Percentiles rank a stretch among this genome's conserved stretches.
phyloP scores from a whole-genome alignment of 148 eudicot genomes.

The Rhododendron kiyosumense region DNA sequence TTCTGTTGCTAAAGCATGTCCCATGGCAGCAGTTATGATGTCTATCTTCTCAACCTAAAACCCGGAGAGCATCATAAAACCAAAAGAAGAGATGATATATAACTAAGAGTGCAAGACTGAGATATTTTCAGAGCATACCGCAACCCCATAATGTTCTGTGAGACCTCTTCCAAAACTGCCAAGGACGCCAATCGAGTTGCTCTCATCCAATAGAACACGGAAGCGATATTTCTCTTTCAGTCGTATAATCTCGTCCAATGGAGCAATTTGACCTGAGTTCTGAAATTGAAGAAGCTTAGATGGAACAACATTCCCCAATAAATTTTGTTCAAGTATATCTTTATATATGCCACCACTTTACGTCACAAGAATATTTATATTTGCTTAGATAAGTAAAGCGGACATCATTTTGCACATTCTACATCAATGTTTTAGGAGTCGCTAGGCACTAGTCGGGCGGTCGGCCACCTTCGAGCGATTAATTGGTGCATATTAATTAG shows the following conservation, averaged over 20 bases:
- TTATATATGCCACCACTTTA: background rate
- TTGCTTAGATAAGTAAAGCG: background rate
- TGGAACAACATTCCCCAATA: background rate
- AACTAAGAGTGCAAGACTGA: background rate
- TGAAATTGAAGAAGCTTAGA: slow-evolving; percentile 27
- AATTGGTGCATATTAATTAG: too few relatives aligned
- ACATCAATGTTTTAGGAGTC: too few relatives aligned
- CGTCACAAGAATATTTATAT: background rate
- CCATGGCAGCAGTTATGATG: slow-evolving; percentile 97
- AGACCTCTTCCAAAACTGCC: slow-evolving; percentile 89
- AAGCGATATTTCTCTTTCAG: slow-evolving; percentile 83
- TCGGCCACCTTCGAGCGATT: too few relatives aligned
- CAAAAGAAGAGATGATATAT: background rate
- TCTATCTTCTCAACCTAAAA: slow-evolving; percentile 82
- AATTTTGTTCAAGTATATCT: background rate
- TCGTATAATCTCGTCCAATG: slow-evolving; percentile 77
- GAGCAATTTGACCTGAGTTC: slow-evolving; percentile 97
- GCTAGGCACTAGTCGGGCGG: too few relatives aligned
- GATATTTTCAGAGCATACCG: slow-evolving; percentile 46
- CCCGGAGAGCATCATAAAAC: slow-evolving; percentile 14
- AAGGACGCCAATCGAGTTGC: slow-evolving; percentile 93
- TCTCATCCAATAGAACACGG: slow-evolving; percentile 85
- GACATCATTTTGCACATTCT: background rate
- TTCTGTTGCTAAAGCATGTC: slow-evolving; percentile 90
- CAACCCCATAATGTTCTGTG: slow-evolving; percentile 69